Percentiles rank a stretch among this genome's conserved stretches.
phyloP scores from a whole-genome alignment of 2,329 filamentous ascomycete species.

The Ustulina deusta region DNA sequence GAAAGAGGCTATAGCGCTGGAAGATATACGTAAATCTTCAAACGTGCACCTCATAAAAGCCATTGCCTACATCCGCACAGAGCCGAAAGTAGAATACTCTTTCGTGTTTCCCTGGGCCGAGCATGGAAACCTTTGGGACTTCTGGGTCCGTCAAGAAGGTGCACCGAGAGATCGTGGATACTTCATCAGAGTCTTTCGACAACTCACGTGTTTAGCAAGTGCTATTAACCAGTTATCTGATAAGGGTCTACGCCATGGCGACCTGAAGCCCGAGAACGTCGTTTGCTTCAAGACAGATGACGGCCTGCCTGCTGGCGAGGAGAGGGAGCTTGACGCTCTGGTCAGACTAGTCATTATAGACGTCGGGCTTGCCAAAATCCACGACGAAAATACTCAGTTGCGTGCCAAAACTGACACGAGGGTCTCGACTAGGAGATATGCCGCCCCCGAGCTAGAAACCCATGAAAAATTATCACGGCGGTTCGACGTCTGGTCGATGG shows the following conservation, averaged over 20 bases:
- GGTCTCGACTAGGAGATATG: slow-evolving; percentile 23
- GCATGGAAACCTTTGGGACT: slow-evolving; percentile 22
- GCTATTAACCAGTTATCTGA: slow-evolving; percentile 6
- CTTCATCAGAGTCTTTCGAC: slow-evolving; percentile 15
- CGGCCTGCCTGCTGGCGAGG: neutral
- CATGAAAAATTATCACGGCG: slow-evolving; percentile 3
- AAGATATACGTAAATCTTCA: neutral
- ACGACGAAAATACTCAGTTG: neutral
- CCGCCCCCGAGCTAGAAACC: slow-evolving; percentile 10
- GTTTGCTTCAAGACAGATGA: slow-evolving; percentile 15
- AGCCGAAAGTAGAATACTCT: neutral
- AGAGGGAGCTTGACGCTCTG: neutral
- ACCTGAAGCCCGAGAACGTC: slow-evolving; percentile 23
- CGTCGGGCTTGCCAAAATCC: slow-evolving; percentile 11
- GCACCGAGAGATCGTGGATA: slow-evolving; percentile 5
- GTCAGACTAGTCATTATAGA: slow-evolving; percentile 17
- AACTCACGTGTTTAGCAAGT: slow-evolving; percentile 12
- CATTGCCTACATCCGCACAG: slow-evolving; percentile 9
- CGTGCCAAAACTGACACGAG: slow-evolving; percentile 6
- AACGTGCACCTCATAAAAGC: slow-evolving; percentile 21
- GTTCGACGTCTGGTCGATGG: slow-evolving; percentile 19
- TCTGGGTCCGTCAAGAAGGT: slow-evolving; percentile 10
- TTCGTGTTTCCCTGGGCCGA: slow-evolving; percentile 20
- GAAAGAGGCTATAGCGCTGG: neutral
- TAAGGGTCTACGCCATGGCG: neutral